Conservation (phyloP, 495 filamentous ascomycete species). For the Clavariopsis aquatica region DNA sequence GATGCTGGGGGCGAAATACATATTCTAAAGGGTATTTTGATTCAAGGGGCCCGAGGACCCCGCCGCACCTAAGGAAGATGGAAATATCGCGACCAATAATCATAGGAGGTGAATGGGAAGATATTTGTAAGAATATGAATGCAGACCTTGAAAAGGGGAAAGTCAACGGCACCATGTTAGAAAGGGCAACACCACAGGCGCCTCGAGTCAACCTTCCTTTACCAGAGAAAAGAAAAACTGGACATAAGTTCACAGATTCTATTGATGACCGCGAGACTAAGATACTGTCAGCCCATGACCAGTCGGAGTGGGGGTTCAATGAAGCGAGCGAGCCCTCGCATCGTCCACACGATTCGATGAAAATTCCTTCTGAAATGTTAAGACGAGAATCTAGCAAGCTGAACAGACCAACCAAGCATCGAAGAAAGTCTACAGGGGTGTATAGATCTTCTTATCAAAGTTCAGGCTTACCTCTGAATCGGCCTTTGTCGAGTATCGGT, state of each 20-base stretch:
- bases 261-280: slow-evolving; percentile 38
- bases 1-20: slow-evolving; percentile 26
- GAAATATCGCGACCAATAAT: slow-evolving; percentile 41
- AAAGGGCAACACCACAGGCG: slow-evolving; percentile 30
- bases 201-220: slow-evolving; percentile 35
- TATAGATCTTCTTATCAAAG: slow-evolving; percentile 23
- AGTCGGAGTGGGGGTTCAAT: slow-evolving; percentile 39
- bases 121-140: slow-evolving; percentile 3
- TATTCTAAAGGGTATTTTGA: slow-evolving; percentile 27
- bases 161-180: slow-evolving; percentile 1
- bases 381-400: slow-evolving; percentile 34
- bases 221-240: slow-evolving; percentile 6
- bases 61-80: slow-evolving; percentile 29
- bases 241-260: slow-evolving; percentile 31
- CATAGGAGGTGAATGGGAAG: slow-evolving; percentile 19
- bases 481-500: slow-evolving; percentile 30
- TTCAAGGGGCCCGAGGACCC: slow-evolving; percentile 16
- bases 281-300: slow-evolving; percentile 36
- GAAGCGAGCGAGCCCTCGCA: slow-evolving; percentile 33
- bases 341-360: slow-evolving; percentile 43
- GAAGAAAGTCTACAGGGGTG: slow-evolving; percentile 12
- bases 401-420: slow-evolving; percentile 29
- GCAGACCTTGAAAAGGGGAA: slow-evolving; percentile 40
- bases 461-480: slow-evolving; percentile 31
- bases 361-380: slow-evolving; percentile 42